phyloP scores from a whole-genome alignment of 1,139 yeast species.

The Hansenula sp. region DNA sequence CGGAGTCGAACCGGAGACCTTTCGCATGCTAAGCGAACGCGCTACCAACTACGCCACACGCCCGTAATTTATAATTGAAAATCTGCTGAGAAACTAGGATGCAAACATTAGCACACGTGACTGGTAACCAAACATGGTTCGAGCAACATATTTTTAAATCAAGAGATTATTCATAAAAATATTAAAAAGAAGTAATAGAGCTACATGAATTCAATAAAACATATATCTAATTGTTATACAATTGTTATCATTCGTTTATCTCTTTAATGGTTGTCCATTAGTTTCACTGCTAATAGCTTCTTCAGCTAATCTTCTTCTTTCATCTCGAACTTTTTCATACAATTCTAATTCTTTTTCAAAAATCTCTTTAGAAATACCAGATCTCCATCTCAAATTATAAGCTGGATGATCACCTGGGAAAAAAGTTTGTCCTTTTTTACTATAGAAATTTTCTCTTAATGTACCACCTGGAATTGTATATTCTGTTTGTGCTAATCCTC shows the following conservation, averaged over 20 bases:
- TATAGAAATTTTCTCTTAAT: not conserved
- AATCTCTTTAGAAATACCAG: not conserved
- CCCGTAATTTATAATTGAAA: constrained; percentile 36
- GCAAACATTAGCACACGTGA: not conserved
- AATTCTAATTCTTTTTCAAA: not conserved
- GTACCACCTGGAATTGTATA: not conserved
- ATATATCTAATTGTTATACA: too few relatives aligned
- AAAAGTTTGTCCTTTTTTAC: not conserved
- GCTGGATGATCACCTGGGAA: not conserved
- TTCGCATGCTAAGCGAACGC: constrained; percentile 90
- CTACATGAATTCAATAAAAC: too few relatives aligned
- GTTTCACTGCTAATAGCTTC: not conserved
- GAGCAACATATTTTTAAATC: too few relatives aligned
- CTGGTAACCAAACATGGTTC: too few relatives aligned
- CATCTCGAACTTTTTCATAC: not conserved
- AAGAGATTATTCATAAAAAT: too few relatives aligned
- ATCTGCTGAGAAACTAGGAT: not conserved
- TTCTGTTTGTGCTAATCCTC: not conserved
- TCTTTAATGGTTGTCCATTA: too few relatives aligned
- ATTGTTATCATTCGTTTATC: too few relatives aligned
- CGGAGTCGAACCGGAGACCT: constrained; percentile 91
- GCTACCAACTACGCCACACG: constrained; percentile 94
- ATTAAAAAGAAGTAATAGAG: too few relatives aligned
- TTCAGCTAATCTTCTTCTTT: not conserved
- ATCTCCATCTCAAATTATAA: not conserved